Evolutionary conservation across 768 basidiomycete genomes (phyloP).

Genomic region (Amanita polypyramis): DNA sequence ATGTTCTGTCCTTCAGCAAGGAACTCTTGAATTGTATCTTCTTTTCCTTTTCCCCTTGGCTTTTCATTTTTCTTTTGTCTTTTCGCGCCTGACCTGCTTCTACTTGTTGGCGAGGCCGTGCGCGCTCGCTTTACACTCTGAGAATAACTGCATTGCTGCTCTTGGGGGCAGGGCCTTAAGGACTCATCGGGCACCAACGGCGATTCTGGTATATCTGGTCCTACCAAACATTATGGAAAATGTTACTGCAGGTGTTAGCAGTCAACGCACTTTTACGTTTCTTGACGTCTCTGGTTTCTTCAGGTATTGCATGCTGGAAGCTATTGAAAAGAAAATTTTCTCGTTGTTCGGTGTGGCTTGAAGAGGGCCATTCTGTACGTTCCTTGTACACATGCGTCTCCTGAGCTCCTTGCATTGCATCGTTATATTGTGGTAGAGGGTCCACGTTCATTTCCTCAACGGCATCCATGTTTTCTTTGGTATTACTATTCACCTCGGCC

Average conservation of each 20-base stretch:
- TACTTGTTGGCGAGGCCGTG: conserved; percentile 32
- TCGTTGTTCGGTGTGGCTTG: background rate
- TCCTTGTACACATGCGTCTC: background rate
- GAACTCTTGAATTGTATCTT: conserved; percentile 18
- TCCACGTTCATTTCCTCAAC: conserved; percentile 42
- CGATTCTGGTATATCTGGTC: background rate
- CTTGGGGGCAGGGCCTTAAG: background rate
- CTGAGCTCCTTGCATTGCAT: too few relatives aligned
- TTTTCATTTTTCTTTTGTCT: conserved; percentile 29
- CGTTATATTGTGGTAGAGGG: conserved; percentile 16
- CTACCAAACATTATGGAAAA: background rate
- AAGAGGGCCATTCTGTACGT: background rate
- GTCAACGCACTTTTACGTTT: conserved; percentile 4
- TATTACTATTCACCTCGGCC: conserved; percentile 3
- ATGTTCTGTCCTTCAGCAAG: conserved; percentile 26
- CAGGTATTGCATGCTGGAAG: background rate
- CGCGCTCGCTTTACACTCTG: conserved; percentile 38
- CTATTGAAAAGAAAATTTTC: background rate
- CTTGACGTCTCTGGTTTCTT: background rate
- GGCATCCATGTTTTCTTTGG: conserved; percentile 30
- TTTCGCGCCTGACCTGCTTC: conserved; percentile 27
- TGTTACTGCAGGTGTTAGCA: background rate
- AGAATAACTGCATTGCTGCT: conserved; percentile 15
- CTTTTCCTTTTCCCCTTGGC: conserved; percentile 29
- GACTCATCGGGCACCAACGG: background rate